A percentile compares a stretch with the other conserved stretches of the same genome.
phyloP scores from a whole-genome alignment of 768 basidiomycete species.

The Brasilioporus rufonigricans region DNA sequence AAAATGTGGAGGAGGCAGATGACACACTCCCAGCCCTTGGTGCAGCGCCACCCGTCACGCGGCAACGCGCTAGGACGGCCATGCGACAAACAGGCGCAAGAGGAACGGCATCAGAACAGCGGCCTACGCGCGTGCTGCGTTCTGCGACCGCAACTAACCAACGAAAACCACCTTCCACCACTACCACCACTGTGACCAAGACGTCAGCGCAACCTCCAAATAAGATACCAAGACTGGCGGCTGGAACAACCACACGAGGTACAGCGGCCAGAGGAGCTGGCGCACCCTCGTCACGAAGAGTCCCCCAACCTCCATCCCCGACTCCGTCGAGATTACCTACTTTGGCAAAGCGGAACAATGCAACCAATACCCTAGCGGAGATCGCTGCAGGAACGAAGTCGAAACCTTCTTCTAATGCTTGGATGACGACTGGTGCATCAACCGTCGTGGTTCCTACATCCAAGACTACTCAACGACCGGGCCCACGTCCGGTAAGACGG shows the following conservation, averaged over 20 bases:
- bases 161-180: conserved; percentile 47
- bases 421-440: conserved; percentile 72
- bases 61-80: conserved; percentile 38
- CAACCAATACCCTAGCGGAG: conserved; percentile 47
- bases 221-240: conserved; percentile 66
- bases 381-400: conserved; percentile 40
- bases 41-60: conserved; percentile 39
- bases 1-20: conserved; percentile 51
- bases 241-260: conserved; percentile 49
- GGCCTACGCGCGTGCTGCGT: conserved; percentile 71
- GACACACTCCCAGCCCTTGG: conserved; percentile 67
- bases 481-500: conserved; percentile 68
- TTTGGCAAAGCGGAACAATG: conserved; percentile 54
- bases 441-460: conserved; percentile 71
- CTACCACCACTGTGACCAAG: conserved; percentile 34
- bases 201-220: conserved; percentile 52
- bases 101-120: conserved; percentile 66
- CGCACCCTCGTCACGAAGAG: conserved; percentile 34
- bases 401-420: conserved; percentile 50
- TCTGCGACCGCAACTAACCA: conserved; percentile 59
- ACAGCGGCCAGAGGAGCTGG: conserved; percentile 38
- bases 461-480: conserved; percentile 67
- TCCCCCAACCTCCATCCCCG: conserved; percentile 54
- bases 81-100: conserved; percentile 41
- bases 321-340: conserved; percentile 78